Evolutionary conservation across 1,139 yeast species (phyloP).

Genomic region (Nakaseomyces nivariensis): DNA sequence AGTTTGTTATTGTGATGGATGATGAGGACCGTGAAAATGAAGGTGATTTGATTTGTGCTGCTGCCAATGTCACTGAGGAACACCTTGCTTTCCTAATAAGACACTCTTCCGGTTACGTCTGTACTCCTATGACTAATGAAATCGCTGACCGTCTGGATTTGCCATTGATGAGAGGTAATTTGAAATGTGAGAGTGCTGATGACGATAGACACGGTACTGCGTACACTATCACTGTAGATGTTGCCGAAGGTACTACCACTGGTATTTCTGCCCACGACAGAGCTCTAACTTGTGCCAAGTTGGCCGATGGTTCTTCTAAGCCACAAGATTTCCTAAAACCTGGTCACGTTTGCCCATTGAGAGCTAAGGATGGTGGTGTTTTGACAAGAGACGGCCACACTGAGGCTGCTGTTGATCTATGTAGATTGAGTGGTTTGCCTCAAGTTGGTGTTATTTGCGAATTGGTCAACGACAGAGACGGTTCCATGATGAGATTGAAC

Average conservation of each 20-base stretch:
- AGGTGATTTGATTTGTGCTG: conserved; percentile 93
- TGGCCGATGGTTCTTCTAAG: conserved; percentile 52
- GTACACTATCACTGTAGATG: conserved; percentile 87
- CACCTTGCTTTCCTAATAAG: conserved; percentile 93
- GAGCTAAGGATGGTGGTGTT: conserved; percentile 84
- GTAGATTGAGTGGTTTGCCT: conserved; percentile 62
- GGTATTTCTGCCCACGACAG: conserved; percentile 95
- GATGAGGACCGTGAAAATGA: conserved; percentile 95
- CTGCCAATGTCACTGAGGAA: conserved; percentile 65
- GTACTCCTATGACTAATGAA: conserved; percentile 74
- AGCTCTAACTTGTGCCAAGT: conserved; percentile 64
- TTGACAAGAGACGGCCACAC: conserved; percentile 89
- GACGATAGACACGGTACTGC: conserved; percentile 93
- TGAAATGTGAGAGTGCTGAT: conserved; percentile 25
- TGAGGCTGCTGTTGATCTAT: conserved; percentile 89
- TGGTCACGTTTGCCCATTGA: conserved; percentile 85
- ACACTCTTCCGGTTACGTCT: conserved; percentile 83
- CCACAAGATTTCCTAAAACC: conserved; percentile 74
- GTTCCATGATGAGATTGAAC: conserved; percentile 87
- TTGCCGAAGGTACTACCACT: conserved; percentile 81
- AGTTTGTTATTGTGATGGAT: conserved; percentile 88
- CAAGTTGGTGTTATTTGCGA: conserved; percentile 95
- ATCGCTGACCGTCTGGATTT: conserved; percentile 73
- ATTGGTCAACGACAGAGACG: conserved; percentile 85
- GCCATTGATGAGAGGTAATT: conserved; percentile 59